A percentile compares a stretch with the other conserved stretches of the same genome.
Evolutionary conservation across 2,329 filamentous ascomycete genomes (phyloP).

Genomic region (Immersiporthe knoxdaviesiana): DNA sequence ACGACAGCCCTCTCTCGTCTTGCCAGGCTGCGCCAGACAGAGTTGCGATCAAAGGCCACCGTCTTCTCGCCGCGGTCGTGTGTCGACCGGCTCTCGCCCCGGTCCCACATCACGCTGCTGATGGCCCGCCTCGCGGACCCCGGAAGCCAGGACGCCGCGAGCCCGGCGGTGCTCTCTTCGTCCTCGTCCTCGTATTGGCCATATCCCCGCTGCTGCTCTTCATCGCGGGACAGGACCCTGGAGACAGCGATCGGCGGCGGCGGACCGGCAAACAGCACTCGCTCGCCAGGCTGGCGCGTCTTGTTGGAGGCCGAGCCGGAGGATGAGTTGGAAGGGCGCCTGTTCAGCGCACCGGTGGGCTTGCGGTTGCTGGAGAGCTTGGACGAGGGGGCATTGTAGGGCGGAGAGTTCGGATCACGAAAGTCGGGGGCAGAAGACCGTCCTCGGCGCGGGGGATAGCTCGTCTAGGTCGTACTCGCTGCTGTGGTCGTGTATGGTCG

Average conservation of each 20-base stretch:
- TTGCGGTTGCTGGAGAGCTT: constrained; percentile 26
- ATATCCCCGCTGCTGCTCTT: constrained; percentile 33
- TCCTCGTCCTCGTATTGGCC: constrained; percentile 29
- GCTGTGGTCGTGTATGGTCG: constrained; percentile 35
- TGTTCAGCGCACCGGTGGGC: constrained; percentile 23
- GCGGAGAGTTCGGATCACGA: constrained; percentile 19
- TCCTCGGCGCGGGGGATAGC: constrained; percentile 39
- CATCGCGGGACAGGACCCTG: constrained; percentile 41
- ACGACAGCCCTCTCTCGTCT: constrained; percentile 51
- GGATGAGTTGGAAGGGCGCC: constrained; percentile 30
- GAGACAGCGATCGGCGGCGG: constrained; percentile 56
- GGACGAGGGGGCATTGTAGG: not conserved
- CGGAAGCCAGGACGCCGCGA: constrained; percentile 31
- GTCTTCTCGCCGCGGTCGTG: constrained; percentile 27
- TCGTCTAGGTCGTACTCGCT: constrained; percentile 42
- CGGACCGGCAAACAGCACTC: constrained; percentile 51
- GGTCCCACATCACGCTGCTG: constrained; percentile 46
- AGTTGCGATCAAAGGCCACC: constrained; percentile 43
- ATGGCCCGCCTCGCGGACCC: constrained; percentile 34
- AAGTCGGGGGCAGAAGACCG: constrained; percentile 29
- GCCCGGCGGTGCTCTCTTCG: constrained; percentile 15
- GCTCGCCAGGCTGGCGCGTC: constrained; percentile 38
- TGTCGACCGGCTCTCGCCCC: constrained; percentile 20
- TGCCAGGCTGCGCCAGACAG: constrained; percentile 51
- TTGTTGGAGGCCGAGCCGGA: constrained; percentile 33